Percentiles rank a stretch among this genome's conserved stretches.
phyloP scores from a whole-genome alignment of 2,329 filamentous ascomycete genomes.

The Aureobasidium namibiae region DNA sequence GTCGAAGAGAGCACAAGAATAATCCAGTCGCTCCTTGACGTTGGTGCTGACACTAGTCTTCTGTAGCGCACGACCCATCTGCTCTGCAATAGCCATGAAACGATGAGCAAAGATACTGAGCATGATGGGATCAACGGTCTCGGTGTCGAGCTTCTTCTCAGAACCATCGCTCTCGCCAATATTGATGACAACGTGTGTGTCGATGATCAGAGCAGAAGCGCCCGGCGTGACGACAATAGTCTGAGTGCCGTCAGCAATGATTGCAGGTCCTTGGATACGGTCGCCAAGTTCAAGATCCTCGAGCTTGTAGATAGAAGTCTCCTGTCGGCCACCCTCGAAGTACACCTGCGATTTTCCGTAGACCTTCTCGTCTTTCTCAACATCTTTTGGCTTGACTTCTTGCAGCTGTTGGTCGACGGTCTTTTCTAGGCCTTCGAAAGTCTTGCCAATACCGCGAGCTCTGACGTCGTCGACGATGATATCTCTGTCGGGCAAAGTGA shows the following conservation, averaged over 20 bases:
- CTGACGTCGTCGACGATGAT: constrained; percentile 87
- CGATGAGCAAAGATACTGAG: constrained; percentile 72
- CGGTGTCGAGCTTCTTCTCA: constrained; percentile 41
- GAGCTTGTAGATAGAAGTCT: constrained; percentile 78
- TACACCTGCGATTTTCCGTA: constrained; percentile 66
- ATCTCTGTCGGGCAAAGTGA: constrained; percentile 75
- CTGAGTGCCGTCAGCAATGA: constrained; percentile 69
- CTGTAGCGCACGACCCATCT: constrained; percentile 71
- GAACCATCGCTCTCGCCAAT: constrained; percentile 50
- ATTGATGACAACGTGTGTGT: constrained; percentile 86
- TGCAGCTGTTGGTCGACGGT: constrained; percentile 79
- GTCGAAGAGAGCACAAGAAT: constrained; percentile 75
- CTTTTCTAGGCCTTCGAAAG: constrained; percentile 68
- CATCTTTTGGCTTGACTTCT: constrained; percentile 52
- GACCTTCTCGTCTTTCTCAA: constrained; percentile 51
- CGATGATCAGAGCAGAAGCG: constrained; percentile 66
- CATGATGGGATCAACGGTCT: constrained; percentile 65
- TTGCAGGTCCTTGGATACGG: constrained; percentile 68
- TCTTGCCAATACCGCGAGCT: constrained; percentile 81
- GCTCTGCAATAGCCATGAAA: constrained; percentile 80
- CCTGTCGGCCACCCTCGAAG: constrained; percentile 69
- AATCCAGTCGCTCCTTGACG: constrained; percentile 75
- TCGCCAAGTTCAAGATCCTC: constrained; percentile 65
- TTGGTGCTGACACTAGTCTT: constrained; percentile 76
- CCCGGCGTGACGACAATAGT: constrained; percentile 84